Evolutionary conservation across 345 rosid species (phyloP).

Genomic region (Arabidopsis arenosa): DNA sequence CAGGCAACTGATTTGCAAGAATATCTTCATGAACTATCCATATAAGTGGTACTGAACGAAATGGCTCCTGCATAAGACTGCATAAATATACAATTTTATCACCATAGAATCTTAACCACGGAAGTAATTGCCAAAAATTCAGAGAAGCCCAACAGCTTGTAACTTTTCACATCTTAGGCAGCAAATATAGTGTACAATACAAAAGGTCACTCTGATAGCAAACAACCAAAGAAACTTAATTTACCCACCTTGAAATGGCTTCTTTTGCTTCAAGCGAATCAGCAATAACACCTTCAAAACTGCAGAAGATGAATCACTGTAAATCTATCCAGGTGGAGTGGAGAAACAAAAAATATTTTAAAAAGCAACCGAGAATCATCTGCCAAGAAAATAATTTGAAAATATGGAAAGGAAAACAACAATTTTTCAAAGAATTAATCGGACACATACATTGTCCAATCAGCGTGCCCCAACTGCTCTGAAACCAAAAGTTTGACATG

Average conservation of each 20-base stretch:
- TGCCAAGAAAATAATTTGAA: constrained; percentile 24
- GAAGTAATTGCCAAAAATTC: constrained; percentile 16
- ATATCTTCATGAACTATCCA: constrained; percentile 93
- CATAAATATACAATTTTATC: constrained; percentile 69
- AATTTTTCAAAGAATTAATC: constrained; percentile 13
- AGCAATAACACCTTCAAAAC: constrained; percentile 87
- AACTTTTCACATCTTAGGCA: constrained; percentile 22
- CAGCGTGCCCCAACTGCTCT: constrained; percentile 59
- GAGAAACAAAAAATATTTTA: constrained; percentile 32
- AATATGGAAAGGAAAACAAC: constrained; percentile 9
- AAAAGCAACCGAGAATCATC: constrained; percentile 35
- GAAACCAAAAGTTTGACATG: constrained; percentile 57
- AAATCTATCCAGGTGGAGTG: constrained; percentile 39
- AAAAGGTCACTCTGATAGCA: constrained; percentile 27
- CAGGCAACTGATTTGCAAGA: constrained; percentile 77
- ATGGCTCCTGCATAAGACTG: constrained; percentile 99
- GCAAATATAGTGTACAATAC: constrained; percentile 3
- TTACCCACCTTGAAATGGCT: constrained; percentile 74
- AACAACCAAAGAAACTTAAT: constrained; percentile 32
- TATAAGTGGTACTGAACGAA: constrained; percentile 82
- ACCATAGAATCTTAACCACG: constrained; percentile 50
- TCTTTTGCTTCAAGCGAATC: constrained; percentile 88
- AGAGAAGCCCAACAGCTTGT: constrained; percentile 30
- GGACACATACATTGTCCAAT: constrained; percentile 84
- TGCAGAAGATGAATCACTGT: constrained; percentile 47